Conservation (phyloP, 2,329 filamentous ascomycete species). For the Hortaea werneckii region DNA sequence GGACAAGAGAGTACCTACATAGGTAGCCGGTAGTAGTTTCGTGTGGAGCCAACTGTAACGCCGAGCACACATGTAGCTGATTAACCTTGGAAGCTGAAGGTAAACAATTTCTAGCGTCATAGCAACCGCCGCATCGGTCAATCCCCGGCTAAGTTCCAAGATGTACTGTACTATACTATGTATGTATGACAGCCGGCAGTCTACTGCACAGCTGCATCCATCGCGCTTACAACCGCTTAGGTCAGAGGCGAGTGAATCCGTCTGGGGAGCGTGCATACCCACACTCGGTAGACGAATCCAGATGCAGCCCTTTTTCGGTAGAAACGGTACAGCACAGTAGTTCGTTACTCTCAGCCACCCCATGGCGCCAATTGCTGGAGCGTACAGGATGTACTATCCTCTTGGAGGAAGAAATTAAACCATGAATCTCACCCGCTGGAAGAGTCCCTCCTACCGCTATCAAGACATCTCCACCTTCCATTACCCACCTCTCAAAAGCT, state of each 20-base stretch:
- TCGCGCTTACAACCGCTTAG: no score
- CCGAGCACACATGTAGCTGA: background rate
- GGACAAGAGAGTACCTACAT: background rate
- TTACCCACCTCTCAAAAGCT: conserved; percentile 14
- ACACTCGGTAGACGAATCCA: no score
- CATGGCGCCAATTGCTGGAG: background rate
- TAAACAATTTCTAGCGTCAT: background rate
- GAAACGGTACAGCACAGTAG: background rate
- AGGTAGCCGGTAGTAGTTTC: no score
- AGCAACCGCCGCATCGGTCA: background rate
- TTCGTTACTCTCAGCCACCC: background rate
- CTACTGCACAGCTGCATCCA: no score
- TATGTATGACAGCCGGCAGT: no score
- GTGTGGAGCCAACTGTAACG: background rate
- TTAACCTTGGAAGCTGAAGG: background rate
- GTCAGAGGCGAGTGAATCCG: no score
- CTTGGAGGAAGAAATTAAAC: background rate
- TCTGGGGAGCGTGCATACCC: no score
- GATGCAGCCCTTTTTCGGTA: background rate
- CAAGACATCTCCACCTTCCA: conserved; percentile 11
- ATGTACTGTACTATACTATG: no score
- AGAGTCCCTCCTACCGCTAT: conserved; percentile 8
- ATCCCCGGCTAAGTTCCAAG: no score
- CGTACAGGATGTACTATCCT: background rate
- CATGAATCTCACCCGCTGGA: conserved; percentile 17